phyloP scores from a whole-genome alignment of 345 rosid species.

The Gossypium turneri region DNA sequence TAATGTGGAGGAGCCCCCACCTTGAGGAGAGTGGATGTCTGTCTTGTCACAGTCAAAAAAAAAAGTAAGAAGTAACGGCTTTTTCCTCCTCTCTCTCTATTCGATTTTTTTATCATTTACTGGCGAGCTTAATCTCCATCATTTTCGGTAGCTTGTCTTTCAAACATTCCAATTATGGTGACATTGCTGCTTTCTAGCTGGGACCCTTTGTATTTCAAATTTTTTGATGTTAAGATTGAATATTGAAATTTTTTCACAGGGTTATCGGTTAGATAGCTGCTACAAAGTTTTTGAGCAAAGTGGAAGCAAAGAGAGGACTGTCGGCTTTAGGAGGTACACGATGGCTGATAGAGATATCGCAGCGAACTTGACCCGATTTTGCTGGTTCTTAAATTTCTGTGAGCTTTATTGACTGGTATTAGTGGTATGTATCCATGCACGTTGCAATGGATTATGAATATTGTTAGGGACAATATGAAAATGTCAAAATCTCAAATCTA shows the following conservation, averaged over 20 bases:
- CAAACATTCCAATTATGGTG: slow-evolving; percentile 29
- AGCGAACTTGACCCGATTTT: slow-evolving; percentile 23
- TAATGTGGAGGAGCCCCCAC: slow-evolving; percentile 27
- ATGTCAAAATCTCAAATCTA: background rate
- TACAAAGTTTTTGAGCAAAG: slow-evolving; percentile 36
- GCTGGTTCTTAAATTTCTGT: slow-evolving; percentile 20
- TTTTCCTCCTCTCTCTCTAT: slow-evolving; percentile 13
- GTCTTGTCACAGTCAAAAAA: slow-evolving; percentile 32
- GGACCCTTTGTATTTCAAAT: slow-evolving; percentile 22
- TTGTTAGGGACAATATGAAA: background rate
- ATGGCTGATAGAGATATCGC: slow-evolving; percentile 30
- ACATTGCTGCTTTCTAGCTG: slow-evolving; percentile 20
- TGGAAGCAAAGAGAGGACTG: slow-evolving; percentile 34
- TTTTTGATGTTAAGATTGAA: slow-evolving; percentile 32
- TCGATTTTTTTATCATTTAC: background rate
- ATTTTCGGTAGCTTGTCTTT: slow-evolving; percentile 24
- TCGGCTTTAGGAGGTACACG: slow-evolving; percentile 23
- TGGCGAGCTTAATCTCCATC: slow-evolving; percentile 17
- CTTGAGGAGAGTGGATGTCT: slow-evolving; percentile 42
- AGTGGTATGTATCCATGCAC: background rate
- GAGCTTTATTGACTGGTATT: slow-evolving; percentile 24
- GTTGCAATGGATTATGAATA: background rate
- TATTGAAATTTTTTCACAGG: slow-evolving; percentile 25
- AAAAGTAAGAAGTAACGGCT: slow-evolving; percentile 31
- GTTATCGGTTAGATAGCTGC: slow-evolving; percentile 32